Base-by-base conservation (phyloP, 768 basidiomycete genomes). In the Rhizopogon rudus region DNA sequence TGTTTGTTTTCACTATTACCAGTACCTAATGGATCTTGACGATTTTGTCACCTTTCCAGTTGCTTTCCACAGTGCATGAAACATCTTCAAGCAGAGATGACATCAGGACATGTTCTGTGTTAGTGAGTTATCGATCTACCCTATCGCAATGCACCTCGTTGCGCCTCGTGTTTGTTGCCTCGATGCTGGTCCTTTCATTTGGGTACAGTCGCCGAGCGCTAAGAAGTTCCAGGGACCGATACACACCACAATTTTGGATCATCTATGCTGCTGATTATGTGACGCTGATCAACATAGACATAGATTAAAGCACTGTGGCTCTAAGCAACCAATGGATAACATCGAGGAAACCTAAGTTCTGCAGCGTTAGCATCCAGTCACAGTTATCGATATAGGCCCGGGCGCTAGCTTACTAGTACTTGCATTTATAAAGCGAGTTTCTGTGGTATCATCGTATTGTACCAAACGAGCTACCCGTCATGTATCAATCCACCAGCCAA, bases 151-250 rank as follows among this genome's bases (percentile, higher is more conserved):
- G 20, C 7, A 48, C 48, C 35, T 37, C 35, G 13, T 37, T 13
- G 35, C 1, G 35, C 35, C 46, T 49, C 48, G 20, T 49, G 48
- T 49, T 22, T 49, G 20, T 22, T 49, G 35, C 35, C 14, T 37
- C 35, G 48, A 49, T 49, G 20, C 20, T 49, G 14, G 14, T 35
- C 31, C 31, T 17, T 48, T 20, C 31, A 29, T 20, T 48, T 22
- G 33, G 46, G 33, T 49, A 49, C 46, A 14, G 20, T 20, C 31
- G 5, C 48, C 48, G 48, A 37, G 33, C 35, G n/a, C 17, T 8
- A 8, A 49, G 48, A 37, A 49, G 48, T 49, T 49, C 33, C 48
- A 49, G 48, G 48, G 20, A 49, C 46, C 31, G 17, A 33, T 48
- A 17, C 35, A 37, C 12, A 37, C 35, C 13, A 37, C 12, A 37